Conservation (phyloP, 768 basidiomycete genomes). For the Dioszegia crocea region DNA sequence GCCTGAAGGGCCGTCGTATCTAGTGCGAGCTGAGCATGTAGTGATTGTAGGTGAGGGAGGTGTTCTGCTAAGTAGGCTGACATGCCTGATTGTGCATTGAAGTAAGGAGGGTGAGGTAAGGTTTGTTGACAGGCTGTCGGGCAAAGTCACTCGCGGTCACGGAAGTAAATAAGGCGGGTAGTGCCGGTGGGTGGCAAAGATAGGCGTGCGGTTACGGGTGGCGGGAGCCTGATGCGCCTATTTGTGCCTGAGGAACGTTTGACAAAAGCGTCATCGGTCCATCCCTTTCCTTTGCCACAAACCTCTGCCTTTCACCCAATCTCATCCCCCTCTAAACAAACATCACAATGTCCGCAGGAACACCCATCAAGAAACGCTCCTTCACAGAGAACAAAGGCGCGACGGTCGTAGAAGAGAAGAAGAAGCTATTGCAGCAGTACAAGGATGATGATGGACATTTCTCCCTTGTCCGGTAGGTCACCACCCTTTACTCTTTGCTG, state of each 20-base stretch:
- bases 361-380: neutral
- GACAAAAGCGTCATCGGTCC: no score
- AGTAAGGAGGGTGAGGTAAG: neutral
- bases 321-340: neutral
- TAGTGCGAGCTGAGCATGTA: slow-evolving; percentile 79
- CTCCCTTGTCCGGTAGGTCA: slow-evolving; percentile 82
- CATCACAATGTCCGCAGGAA: neutral
- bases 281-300: neutral
- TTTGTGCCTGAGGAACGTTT: neutral
- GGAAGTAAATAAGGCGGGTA: neutral
- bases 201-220: neutral
- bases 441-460: slow-evolving; percentile 91
- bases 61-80: slow-evolving; percentile 57
- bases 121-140: slow-evolving; percentile 15
- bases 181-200: neutral
- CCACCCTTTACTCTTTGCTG: neutral
- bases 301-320: neutral
- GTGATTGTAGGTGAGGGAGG: slow-evolving; percentile 71
- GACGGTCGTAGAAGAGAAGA: slow-evolving; percentile 44
- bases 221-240: neutral
- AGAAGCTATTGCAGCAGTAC: slow-evolving; percentile 50
- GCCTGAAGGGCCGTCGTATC: slow-evolving; percentile 74
- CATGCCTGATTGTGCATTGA: slow-evolving; percentile 13
- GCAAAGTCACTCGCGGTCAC: slow-evolving; percentile 15
- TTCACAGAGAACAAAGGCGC: slow-evolving; percentile 26